Percentiles rank a stretch among this genome's conserved stretches.
These are phyloP conservation scores for Lanzia echinophila DNA, from an alignment of 2,329 filamentous ascomycete genomes.

Conservation along the genomic window DNA sequence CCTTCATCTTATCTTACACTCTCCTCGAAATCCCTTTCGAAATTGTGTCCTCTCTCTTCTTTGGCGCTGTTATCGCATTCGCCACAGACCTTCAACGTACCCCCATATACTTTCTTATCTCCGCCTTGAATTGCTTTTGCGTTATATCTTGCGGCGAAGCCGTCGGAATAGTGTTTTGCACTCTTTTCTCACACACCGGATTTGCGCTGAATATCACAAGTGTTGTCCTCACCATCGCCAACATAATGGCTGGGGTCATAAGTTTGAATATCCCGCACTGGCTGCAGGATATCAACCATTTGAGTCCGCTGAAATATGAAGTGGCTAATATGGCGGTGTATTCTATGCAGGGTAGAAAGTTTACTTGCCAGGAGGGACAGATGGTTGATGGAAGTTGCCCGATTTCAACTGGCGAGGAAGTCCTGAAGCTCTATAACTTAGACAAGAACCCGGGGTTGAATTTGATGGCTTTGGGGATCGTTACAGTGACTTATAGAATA, in stretches of 20 bases:
- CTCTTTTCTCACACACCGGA: constrained; percentile 65
- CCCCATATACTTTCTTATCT: constrained; percentile 55
- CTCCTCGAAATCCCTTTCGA: constrained; percentile 64
- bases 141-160: constrained; percentile 67
- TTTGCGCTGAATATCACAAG: constrained; percentile 70
- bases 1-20: constrained; percentile 65
- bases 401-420: constrained; percentile 58
- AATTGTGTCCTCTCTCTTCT: constrained; percentile 54
- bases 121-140: constrained; percentile 59
- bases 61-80: constrained; percentile 54
- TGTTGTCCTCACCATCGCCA: constrained; percentile 62
- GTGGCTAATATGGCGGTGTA: constrained; percentile 61
- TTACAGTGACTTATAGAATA: neutral
- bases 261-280: constrained; percentile 62
- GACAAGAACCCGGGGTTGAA: constrained; percentile 29
- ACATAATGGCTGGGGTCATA: constrained; percentile 65
- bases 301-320: constrained; percentile 65
- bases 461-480: neutral
- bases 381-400: constrained; percentile 51
- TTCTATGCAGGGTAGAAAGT: constrained; percentile 51
- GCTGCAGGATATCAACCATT: constrained; percentile 62
- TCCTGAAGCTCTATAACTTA: constrained; percentile 58
- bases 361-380: constrained; percentile 58
- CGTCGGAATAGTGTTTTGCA: constrained; percentile 70
- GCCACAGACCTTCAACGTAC: constrained; percentile 58